Percentiles rank a stretch among this genome's conserved stretches.
Evolutionary conservation across 2,329 filamentous ascomycete species (phyloP).

Genomic region (Trichoderma atrobrunneum): DNA sequence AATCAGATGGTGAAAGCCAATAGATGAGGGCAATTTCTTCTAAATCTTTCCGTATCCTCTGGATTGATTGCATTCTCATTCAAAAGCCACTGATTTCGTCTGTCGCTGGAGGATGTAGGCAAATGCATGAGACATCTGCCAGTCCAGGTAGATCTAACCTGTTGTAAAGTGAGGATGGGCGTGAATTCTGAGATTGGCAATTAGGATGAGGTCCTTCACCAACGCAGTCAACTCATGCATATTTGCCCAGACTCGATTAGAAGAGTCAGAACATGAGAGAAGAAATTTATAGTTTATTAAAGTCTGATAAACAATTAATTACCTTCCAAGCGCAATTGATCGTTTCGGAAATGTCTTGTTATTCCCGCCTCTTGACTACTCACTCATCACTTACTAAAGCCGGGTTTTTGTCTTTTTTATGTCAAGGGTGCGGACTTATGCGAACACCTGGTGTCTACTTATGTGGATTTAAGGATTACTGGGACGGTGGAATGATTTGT

Average conservation of each 20-base stretch:
- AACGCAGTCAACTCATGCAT: not conserved
- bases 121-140: not conserved
- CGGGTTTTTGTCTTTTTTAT: not conserved
- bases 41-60: not conserved
- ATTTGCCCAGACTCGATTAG: not conserved
- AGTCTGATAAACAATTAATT: not conserved
- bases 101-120: not conserved
- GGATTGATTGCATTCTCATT: not conserved
- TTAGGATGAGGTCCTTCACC: not conserved
- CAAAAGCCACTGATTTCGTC: not conserved
- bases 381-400: not conserved
- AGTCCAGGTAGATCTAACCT: not conserved
- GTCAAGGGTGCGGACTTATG: not conserved
- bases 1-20: not conserved
- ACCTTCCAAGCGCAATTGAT: not conserved
- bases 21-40: not conserved
- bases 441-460: not conserved
- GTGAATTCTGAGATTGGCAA: not conserved
- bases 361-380: not conserved
- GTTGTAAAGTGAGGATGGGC: not conserved
- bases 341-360: not conserved
- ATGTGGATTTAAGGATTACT: not conserved
- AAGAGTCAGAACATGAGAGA: not conserved
- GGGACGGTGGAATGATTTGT: not conserved
- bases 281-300: not conserved